These are phyloP conservation scores for Lentinus tigrinus DNA, from an alignment of 768 basidiomycete species.

Conservation along the genomic window DNA sequence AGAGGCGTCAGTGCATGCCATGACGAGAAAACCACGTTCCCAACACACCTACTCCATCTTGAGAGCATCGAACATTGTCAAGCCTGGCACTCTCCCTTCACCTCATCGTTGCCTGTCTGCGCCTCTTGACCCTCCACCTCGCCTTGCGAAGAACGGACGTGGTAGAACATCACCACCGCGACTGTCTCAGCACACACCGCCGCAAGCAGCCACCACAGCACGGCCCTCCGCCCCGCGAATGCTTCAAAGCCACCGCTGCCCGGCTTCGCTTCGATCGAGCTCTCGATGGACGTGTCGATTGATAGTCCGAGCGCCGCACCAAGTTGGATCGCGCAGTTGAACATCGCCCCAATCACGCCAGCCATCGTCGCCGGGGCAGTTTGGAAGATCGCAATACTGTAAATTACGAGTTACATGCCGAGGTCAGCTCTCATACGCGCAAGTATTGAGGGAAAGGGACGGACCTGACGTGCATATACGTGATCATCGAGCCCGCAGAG, in stretches of 20 bases:
- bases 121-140: no score
- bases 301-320: slow-evolving; percentile 27
- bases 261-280: slow-evolving; percentile 27
- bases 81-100: no score
- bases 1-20: no score
- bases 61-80: no score
- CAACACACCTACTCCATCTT: no score
- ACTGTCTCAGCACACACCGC: slow-evolving; percentile 27
- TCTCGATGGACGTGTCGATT: background rate
- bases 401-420: no score
- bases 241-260: slow-evolving; percentile 24
- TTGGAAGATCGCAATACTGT: slow-evolving; percentile 47
- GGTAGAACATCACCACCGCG: slow-evolving; percentile 30
- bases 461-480: slow-evolving; percentile 45
- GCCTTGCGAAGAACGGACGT: no score
- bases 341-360: slow-evolving; percentile 52
- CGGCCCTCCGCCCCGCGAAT: slow-evolving; percentile 39
- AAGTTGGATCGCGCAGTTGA: slow-evolving; percentile 46
- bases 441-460: slow-evolving; percentile 22
- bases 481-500: slow-evolving; percentile 41
- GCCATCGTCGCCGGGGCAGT: slow-evolving; percentile 42
- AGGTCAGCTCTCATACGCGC: no score
- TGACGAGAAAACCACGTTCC: no score
- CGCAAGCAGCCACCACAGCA: slow-evolving; percentile 43
- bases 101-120: no score